phyloP scores from a whole-genome alignment of 2,329 filamentous ascomycete genomes.

The Aspergillus hiratsukae region DNA sequence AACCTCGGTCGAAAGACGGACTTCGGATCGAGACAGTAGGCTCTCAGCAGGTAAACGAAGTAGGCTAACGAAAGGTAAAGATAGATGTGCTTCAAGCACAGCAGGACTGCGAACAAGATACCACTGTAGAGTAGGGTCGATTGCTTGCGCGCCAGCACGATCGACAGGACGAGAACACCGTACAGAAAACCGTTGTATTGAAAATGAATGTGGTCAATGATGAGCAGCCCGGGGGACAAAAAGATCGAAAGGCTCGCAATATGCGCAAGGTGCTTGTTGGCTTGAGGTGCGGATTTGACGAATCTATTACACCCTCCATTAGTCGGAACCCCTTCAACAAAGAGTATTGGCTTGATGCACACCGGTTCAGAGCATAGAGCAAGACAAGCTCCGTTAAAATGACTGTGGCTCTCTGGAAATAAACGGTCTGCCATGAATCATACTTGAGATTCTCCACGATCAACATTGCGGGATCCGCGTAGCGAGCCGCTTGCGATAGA shows the following conservation, averaged over 20 bases:
- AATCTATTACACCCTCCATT: slow-evolving; percentile 51
- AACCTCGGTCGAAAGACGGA: slow-evolving; percentile 73
- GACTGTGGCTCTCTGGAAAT: slow-evolving; percentile 88
- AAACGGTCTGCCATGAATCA: slow-evolving; percentile 88
- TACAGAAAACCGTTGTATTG: slow-evolving; percentile 99
- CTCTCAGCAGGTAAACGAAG: slow-evolving; percentile 85
- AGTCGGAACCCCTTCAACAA: slow-evolving; percentile 9
- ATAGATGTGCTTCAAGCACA: slow-evolving; percentile 98
- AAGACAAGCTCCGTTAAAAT: slow-evolving; percentile 80
- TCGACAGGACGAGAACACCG: slow-evolving; percentile 78
- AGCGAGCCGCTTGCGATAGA: slow-evolving; percentile 73
- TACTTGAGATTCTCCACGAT: slow-evolving; percentile 75
- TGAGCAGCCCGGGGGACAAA: slow-evolving; percentile 85
- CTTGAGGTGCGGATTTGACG: slow-evolving; percentile 63
- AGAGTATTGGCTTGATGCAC: slow-evolving; percentile 22
- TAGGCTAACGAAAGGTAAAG: slow-evolving; percentile 94
- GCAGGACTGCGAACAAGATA: slow-evolving; percentile 72
- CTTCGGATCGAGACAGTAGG: slow-evolving; percentile 77
- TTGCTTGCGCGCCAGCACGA: slow-evolving; percentile 73
- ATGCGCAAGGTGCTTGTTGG: slow-evolving; percentile 71
- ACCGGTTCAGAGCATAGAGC: slow-evolving; percentile 76
- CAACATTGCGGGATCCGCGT: slow-evolving; percentile 77
- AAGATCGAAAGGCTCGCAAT: slow-evolving; percentile 84
- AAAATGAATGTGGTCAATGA: slow-evolving; percentile 98
- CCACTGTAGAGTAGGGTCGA: slow-evolving; percentile 74